phyloP scores from a whole-genome alignment of 331 rosid species.

The Acacia pycnantha region DNA sequence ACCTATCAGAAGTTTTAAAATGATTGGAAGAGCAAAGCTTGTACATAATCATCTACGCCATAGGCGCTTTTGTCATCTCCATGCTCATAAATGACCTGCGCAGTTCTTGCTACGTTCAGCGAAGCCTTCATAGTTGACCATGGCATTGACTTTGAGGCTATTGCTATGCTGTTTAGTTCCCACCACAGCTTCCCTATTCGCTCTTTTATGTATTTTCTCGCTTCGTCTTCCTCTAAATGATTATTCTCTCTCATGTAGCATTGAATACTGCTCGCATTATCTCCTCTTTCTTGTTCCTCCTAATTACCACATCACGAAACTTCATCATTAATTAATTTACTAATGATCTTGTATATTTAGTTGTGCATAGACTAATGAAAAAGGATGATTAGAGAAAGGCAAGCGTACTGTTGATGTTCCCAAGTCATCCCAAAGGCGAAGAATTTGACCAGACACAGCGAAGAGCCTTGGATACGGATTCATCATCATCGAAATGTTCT shows the following conservation, averaged over 20 bases:
- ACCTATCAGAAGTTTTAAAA: background rate
- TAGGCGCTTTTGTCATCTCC: conserved; percentile 41
- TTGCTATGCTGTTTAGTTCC: conserved; percentile 35
- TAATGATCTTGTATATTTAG: background rate
- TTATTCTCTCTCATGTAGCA: conserved; percentile 35
- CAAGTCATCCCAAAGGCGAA: conserved; percentile 50
- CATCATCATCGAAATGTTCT: conserved; percentile 32
- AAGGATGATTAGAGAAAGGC: background rate
- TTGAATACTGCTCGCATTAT: conserved; percentile 40
- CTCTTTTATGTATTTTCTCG: conserved; percentile 32
- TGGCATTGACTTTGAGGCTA: conserved; percentile 18
- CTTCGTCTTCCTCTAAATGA: conserved; percentile 30
- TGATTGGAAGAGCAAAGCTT: conserved; percentile 30
- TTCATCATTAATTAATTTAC: background rate
- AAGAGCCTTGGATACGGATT: conserved; percentile 47
- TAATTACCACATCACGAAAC: background rate
- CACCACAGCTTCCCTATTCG: conserved; percentile 36
- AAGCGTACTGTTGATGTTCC: conserved; percentile 46
- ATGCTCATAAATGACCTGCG: conserved; percentile 51
- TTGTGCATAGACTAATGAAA: background rate
- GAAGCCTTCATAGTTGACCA: conserved; percentile 28
- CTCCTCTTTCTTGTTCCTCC: conserved; percentile 56
- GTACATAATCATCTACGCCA: conserved; percentile 42
- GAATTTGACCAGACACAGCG: conserved; percentile 46
- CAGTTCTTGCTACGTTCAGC: conserved; percentile 48